Evolutionary conservation across 139 green algal genomes (phyloP), one percentile per base, ranked within the genome.

Genomic region (Spirogloea muscicola): DNA sequence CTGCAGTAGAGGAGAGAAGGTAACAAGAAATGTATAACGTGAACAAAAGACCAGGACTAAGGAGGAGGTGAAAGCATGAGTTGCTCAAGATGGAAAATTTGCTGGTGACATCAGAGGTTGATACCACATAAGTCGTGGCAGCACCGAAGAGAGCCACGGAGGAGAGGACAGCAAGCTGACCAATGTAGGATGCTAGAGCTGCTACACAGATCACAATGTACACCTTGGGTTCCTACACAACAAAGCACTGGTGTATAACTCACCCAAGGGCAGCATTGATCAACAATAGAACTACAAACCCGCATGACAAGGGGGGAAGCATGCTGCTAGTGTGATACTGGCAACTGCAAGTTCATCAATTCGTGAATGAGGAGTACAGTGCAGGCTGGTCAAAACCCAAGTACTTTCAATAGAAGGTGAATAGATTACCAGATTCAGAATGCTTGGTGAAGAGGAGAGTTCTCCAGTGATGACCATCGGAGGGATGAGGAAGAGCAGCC

Each of bases 391-490:
- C n/a, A n/a, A n/a, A n/a, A n/a, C n/a, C n/a, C n/a, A n/a, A n/a
- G n/a, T n/a, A n/a, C n/a, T n/a, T n/a, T n/a, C n/a, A n/a, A n/a
- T n/a, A n/a, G n/a, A n/a, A n/a, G n/a, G n/a, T n/a, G n/a, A n/a
- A n/a, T n/a, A n/a, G n/a, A n/a, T n/a, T n/a, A n/a, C n/a, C n/a
- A n/a, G n/a, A n/a, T n/a, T n/a, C n/a, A n/a, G n/a, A n/a, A n/a
- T 18, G 57, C 31, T 65, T 18, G 13, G 18, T 18, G 57, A 13
- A 13, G 13, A 13, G 16, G 16, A 76, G 6, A 76, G 49, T 33
- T 76, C 68, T 9, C 68, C 68, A 31, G 68, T 76, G 27, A 75
- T 6, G 16, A 76, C 34, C 55, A 76, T 51, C 25, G 68, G 68
- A 13, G 31, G 31, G 36, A 76, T 6, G 57, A 76, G 58, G 29